Evolutionary conservation across 2,329 filamentous ascomycete species (phyloP), one percentile per base, ranked within the genome.

Genomic region (Xylaria arbuscula): DNA sequence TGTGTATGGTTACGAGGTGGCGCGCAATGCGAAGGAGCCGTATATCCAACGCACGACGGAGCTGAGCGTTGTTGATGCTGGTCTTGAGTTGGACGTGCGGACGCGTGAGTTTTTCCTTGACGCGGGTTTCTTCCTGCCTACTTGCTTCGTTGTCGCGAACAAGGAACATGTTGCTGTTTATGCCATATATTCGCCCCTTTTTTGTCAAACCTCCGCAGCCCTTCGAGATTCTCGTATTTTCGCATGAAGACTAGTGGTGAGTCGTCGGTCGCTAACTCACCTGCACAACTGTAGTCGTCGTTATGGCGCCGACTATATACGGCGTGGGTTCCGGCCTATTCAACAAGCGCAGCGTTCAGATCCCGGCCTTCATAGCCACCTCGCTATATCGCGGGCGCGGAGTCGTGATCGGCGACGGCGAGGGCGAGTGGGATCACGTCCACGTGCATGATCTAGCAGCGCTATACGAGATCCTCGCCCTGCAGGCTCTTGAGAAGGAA

Each of bases 251-350:
- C 9, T 22, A 19, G 17, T 28, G 13, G 15, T 45, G 6, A 10
- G 15, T 36, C 11, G 11, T 15, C 40, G 28, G 8, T 11, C 19
- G 32, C 55, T 61, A 2, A 50, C 63, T 66, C 0, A 62, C 57
- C 47, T n/a, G 7, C 2, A 34, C 38, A 15, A 15, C 13, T 10
- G 19, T 8, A 66, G 58, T 82, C 53, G 78, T 85, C 55, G 76
- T 87, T 53, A 84, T 83, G 79, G 77, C 80, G 0, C 83, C 83
- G 0, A 79, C 80, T 3, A 83, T 87, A 55, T 87, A 82, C 71
- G 85, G 85, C 19, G 64, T 71, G 0, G 83, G 83, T 7, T 78
- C 75, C 0, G 84, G 83, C 0, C 71, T 78, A 0, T 85, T 83
- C 72, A 81, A 84, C 45, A 75, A 68, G 9, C 68, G 71, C 0